phyloP scores from a whole-genome alignment of 768 basidiomycete genomes.

The Hemileccinum rubropunctum region DNA sequence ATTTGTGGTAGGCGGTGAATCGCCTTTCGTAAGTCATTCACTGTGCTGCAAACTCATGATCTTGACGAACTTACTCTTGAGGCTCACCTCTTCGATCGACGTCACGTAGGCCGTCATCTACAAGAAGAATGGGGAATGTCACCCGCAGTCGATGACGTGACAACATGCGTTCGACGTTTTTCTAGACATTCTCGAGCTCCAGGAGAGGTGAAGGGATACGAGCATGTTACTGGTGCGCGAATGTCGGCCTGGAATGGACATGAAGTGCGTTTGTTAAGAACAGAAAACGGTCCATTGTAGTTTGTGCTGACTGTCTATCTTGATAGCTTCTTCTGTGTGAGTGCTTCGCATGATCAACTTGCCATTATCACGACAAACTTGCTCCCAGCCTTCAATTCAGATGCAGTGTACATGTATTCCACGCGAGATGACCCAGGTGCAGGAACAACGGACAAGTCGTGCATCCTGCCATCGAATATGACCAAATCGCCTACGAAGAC shows the following conservation, averaged over 20 bases:
- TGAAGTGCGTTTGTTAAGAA: slow-evolving; percentile 47
- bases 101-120: slow-evolving; percentile 62
- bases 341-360: slow-evolving; percentile 23
- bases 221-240: slow-evolving; percentile 76
- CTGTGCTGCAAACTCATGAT: neutral
- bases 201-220: slow-evolving; percentile 37
- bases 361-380: slow-evolving; percentile 4
- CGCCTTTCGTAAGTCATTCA: slow-evolving; percentile 58
- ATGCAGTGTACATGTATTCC: slow-evolving; percentile 72
- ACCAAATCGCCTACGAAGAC: neutral
- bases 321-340: slow-evolving; percentile 61
- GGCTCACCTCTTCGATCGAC: slow-evolving; percentile 67
- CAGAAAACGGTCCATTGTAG: neutral
- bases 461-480: slow-evolving; percentile 30
- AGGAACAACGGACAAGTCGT: slow-evolving; percentile 15
- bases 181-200: slow-evolving; percentile 45
- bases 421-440: slow-evolving; percentile 57
- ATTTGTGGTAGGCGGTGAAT: slow-evolving; percentile 81
- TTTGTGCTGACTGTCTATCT: slow-evolving; percentile 11
- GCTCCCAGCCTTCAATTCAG: slow-evolving; percentile 63
- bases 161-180: slow-evolving; percentile 81
- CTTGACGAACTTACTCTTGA: slow-evolving; percentile 6
- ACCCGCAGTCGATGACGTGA: slow-evolving; percentile 46
- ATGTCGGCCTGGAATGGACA: slow-evolving; percentile 71
- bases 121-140: slow-evolving; percentile 69